phyloP scores from a whole-genome alignment of 1,139 yeast genomes.

The Saccharomyces hybrid region DNA sequence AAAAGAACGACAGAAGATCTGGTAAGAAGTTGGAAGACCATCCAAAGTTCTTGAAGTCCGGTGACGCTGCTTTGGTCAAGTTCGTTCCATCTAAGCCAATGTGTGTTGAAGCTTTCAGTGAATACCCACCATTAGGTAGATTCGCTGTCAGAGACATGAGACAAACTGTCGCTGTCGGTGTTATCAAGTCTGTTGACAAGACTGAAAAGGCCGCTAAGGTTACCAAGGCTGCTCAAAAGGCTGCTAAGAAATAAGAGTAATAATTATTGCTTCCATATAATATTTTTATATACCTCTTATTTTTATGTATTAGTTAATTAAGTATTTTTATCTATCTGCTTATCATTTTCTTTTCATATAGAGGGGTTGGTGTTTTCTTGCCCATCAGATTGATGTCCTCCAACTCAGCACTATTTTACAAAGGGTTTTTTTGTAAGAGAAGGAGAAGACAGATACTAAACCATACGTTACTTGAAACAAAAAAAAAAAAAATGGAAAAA shows the following conservation, averaged over 20 bases:
- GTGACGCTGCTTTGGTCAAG: slow-evolving; percentile 91
- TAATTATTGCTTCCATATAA: neutral
- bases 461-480: neutral
- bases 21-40: slow-evolving; percentile 78
- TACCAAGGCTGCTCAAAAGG: slow-evolving; percentile 60
- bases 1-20: slow-evolving; percentile 91
- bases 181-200: slow-evolving; percentile 97
- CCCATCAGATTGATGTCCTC: neutral
- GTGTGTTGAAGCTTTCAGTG: slow-evolving; percentile 96
- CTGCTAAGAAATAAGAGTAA: slow-evolving; percentile 10
- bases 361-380: neutral
- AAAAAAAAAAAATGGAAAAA: neutral
- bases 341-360: neutral
- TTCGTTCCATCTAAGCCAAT: slow-evolving; percentile 92
- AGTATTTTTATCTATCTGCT: neutral
- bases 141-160: slow-evolving; percentile 99
- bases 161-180: slow-evolving; percentile 99
- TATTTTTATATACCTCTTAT: slow-evolving; percentile 2
- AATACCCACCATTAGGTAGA: slow-evolving; percentile 98
- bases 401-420: neutral
- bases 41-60: slow-evolving; percentile 86
- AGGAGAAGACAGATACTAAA: neutral
- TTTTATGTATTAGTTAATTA: slow-evolving; percentile 5
- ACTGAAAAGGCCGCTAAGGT: slow-evolving; percentile 92
- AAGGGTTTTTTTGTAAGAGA: neutral